Percentiles rank a stretch among this genome's conserved stretches.
Evolutionary conservation across 2,329 filamentous ascomycete genomes (phyloP).

Genomic region (Keithomyces neogunnii): DNA sequence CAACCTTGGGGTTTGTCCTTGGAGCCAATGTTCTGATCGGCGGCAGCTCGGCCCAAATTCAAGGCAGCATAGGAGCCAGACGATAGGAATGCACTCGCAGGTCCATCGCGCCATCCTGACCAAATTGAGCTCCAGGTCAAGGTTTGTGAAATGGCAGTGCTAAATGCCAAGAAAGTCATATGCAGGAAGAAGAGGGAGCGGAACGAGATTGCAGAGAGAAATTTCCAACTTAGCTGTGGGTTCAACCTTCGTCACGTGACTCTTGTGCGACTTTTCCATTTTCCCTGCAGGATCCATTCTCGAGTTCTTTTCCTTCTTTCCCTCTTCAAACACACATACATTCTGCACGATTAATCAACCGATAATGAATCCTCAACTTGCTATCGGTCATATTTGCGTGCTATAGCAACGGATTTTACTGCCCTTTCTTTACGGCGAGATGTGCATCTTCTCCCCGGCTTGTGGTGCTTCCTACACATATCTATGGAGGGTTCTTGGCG

Average conservation of each 20-base stretch:
- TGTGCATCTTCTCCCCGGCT: conserved; percentile 14
- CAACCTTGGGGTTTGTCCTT: not conserved
- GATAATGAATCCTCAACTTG: conserved; percentile 40
- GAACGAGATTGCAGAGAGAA: conserved; percentile 3
- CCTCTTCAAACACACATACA: conserved; percentile 40
- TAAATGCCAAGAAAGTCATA: not conserved
- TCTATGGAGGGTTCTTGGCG: not conserved
- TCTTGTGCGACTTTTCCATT: conserved; percentile 5
- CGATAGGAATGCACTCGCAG: conserved; percentile 4
- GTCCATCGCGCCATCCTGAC: not conserved
- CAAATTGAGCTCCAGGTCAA: too few relatives aligned
- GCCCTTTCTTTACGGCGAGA: conserved; percentile 16
- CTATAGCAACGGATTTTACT: conserved; percentile 36
- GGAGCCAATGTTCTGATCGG: not conserved
- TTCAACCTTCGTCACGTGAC: conserved; percentile 17
- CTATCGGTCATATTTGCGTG: conserved; percentile 54
- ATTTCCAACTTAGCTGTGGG: not conserved
- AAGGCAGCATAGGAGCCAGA: not conserved
- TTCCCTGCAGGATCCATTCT: not conserved
- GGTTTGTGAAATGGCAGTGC: too few relatives aligned
- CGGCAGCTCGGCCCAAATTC: not conserved
- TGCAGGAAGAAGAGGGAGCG: conserved; percentile 4
- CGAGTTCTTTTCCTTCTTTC: conserved; percentile 17
- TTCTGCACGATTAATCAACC: conserved; percentile 54
- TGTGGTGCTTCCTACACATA: conserved; percentile 25